phyloP scores from a whole-genome alignment of 2,329 filamentous ascomycete species.

The Gaeumannomyces sp. region DNA sequence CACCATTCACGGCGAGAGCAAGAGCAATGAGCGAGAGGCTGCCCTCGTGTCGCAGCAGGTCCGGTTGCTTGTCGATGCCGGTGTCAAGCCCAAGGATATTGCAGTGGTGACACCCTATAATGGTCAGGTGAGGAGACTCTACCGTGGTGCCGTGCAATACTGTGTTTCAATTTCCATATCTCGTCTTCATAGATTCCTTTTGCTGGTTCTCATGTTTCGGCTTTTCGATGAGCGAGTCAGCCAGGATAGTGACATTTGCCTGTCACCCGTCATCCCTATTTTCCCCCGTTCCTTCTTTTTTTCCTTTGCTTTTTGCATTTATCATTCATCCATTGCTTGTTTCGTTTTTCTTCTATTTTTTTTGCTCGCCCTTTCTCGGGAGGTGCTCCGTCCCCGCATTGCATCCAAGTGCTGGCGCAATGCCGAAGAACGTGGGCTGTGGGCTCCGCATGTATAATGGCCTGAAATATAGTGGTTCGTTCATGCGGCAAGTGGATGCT shows the following conservation, averaged over 20 bases:
- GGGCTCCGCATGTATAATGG: neutral
- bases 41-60: conserved; percentile 75
- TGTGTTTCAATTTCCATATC: conserved; percentile 3
- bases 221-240: neutral
- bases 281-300: neutral
- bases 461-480: conserved; percentile 8
- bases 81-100: conserved; percentile 76
- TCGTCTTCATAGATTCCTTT: conserved; percentile 10
- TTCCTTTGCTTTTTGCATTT: neutral
- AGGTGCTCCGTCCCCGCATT: neutral
- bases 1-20: conserved; percentile 54
- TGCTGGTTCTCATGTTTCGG: conserved; percentile 3
- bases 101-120: conserved; percentile 96
- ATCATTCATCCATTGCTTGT: neutral
- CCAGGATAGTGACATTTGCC: neutral
- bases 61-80: conserved; percentile 65
- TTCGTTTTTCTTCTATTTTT: neutral
- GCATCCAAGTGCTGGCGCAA: neutral
- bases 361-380: no score
- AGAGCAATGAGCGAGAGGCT: conserved; percentile 89
- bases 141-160: no score
- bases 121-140: conserved; percentile 59
- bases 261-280: neutral
- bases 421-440: neutral
- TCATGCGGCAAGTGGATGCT: conserved; percentile 18